Conservation (phyloP, 1,139 yeast genomes). For the Spathaspora sp. region DNA sequence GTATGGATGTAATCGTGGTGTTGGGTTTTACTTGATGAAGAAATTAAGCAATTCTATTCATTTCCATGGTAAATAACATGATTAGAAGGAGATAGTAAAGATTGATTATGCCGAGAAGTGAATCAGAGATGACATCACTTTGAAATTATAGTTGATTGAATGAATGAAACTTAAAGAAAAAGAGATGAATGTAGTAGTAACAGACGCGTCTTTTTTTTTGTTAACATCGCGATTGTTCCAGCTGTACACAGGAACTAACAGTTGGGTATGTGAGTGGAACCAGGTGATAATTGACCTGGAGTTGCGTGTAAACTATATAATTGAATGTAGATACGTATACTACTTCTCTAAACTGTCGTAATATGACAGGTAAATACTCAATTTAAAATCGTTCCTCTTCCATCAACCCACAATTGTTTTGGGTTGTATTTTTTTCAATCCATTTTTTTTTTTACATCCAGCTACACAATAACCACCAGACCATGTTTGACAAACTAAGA, state of each 20-base stretch:
- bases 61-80: neutral
- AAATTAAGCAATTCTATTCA: neutral
- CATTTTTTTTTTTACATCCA: neutral
- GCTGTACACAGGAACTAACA: neutral
- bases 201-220: neutral
- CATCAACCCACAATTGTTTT: neutral
- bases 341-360: no score
- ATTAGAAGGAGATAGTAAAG: neutral
- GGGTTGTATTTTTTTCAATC: neutral
- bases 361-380: no score
- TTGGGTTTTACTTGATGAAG: neutral
- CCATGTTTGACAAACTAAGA: neutral
- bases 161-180: conserved; percentile 1
- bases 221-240: neutral
- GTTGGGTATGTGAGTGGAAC: no score
- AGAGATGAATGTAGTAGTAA: no score
- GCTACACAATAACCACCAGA: neutral
- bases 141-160: neutral
- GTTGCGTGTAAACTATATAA: no score
- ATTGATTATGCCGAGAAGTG: neutral
- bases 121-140: neutral
- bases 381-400: neutral
- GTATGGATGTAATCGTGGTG: neutral
- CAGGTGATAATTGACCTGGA: no score
- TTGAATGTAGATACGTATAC: no score